Conservation (phyloP, 1,139 yeast genomes). For the Suhomyces terraborum region DNA sequence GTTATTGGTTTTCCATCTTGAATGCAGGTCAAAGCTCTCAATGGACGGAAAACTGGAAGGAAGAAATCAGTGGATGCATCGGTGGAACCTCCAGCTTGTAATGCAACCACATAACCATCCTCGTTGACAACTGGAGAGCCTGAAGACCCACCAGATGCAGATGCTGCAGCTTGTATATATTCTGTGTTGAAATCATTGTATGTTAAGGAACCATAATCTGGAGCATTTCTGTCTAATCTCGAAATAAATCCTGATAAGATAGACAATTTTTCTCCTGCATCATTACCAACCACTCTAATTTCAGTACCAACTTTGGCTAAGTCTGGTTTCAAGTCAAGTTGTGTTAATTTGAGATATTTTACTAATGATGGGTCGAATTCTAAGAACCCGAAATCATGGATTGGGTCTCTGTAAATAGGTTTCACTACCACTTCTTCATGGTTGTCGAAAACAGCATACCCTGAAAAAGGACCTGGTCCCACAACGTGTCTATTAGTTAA, state of each 20-base stretch:
- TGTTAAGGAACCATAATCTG: constrained; percentile 87
- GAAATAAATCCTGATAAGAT: constrained; percentile 89
- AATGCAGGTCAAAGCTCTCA: constrained; percentile 76
- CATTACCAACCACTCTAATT: constrained; percentile 93
- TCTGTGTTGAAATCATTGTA: constrained; percentile 95
- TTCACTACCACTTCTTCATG: constrained; percentile 91
- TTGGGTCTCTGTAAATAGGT: constrained; percentile 83
- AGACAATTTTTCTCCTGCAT: constrained; percentile 91
- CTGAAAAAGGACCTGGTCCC: constrained; percentile 91
- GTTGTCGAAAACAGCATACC: constrained; percentile 89
- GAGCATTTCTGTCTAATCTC: constrained; percentile 90
- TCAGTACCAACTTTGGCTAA: constrained; percentile 87
- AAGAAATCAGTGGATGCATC: constrained; percentile 94
- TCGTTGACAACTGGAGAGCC: constrained; percentile 94
- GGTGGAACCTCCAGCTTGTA: constrained; percentile 92
- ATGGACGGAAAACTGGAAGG: constrained; percentile 80
- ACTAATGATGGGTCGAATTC: constrained; percentile 71
- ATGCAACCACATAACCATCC: constrained; percentile 84
- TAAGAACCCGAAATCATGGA: constrained; percentile 82
- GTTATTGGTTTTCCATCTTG: constrained; percentile 62
- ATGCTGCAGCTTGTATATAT: constrained; percentile 94
- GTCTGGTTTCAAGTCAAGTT: constrained; percentile 73
- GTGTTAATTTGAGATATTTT: constrained; percentile 71
- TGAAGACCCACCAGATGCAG: constrained; percentile 93
- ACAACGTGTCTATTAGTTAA: constrained; percentile 93